phyloP scores from a whole-genome alignment of 2,329 filamentous ascomycete genomes.

The Beauveria bassiana region DNA sequence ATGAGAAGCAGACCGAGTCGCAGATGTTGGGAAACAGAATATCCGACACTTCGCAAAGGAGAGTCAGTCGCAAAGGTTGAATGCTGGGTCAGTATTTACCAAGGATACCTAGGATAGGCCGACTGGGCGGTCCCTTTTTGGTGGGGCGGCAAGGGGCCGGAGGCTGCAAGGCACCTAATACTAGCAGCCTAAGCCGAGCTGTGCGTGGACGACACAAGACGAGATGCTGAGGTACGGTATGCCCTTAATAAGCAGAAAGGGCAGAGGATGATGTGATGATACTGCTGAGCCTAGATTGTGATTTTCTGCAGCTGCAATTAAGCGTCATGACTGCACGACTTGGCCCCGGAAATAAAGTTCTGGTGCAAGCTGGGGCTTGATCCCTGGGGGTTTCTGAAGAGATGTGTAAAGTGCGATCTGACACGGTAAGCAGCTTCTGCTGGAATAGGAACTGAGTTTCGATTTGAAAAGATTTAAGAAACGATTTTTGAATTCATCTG shows the following conservation, averaged over 20 bases:
- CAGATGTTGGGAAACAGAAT: not conserved
- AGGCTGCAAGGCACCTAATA: not conserved
- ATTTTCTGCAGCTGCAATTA: too few relatives aligned
- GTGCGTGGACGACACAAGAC: not conserved
- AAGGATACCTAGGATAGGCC: not conserved
- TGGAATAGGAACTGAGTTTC: not conserved
- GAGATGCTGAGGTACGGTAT: too few relatives aligned
- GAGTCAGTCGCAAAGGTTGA: constrained; percentile 1
- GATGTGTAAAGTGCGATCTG: not conserved
- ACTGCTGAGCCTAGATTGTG: too few relatives aligned
- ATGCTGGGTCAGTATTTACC: not conserved
- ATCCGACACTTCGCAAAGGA: not conserved
- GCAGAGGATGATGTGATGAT: too few relatives aligned
- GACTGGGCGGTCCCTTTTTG: not conserved
- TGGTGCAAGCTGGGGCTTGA: not conserved
- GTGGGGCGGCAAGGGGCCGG: not conserved
- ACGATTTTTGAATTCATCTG: not conserved
- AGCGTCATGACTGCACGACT: not conserved
- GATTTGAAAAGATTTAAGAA: not conserved
- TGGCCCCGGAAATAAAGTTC: not conserved
- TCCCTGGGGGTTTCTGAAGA: not conserved
- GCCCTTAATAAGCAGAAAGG: too few relatives aligned
- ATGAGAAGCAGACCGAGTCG: not conserved
- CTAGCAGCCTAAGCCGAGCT: not conserved
- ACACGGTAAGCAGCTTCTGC: not conserved